Conservation (phyloP, 2,329 filamentous ascomycete species). For the Teratosphaeria destructans region DNA sequence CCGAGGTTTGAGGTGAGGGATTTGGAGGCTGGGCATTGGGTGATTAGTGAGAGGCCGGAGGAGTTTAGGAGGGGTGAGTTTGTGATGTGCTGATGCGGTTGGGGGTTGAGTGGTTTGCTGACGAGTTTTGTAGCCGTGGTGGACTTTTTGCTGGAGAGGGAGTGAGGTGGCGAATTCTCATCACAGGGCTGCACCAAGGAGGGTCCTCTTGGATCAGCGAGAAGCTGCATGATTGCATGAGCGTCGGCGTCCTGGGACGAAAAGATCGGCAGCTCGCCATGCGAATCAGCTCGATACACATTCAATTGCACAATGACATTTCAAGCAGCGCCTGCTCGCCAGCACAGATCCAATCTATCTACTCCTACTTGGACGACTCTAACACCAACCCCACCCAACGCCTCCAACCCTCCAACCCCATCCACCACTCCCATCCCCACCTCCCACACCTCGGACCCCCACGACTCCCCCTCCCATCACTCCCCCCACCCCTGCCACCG, state of each 20-base stretch:
- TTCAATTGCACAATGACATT: too few relatives aligned
- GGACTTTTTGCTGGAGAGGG: slow-evolving; percentile 50
- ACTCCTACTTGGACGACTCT: too few relatives aligned
- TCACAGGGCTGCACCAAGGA: not conserved
- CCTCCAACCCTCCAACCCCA: too few relatives aligned
- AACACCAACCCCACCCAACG: too few relatives aligned
- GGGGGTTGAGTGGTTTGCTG: not conserved
- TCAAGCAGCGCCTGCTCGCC: too few relatives aligned
- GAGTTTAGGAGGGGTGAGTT: slow-evolving; percentile 61
- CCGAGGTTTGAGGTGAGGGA: slow-evolving; percentile 64
- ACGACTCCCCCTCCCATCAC: too few relatives aligned
- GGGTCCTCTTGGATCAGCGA: not conserved
- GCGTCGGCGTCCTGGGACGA: not conserved
- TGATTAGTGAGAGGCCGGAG: slow-evolving; percentile 79
- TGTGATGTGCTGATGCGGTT: slow-evolving; percentile 39
- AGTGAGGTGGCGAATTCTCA: slow-evolving; percentile 13
- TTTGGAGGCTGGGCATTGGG: slow-evolving; percentile 74
- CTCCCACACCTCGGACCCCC: too few relatives aligned
- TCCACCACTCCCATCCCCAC: too few relatives aligned
- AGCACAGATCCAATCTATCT: too few relatives aligned
- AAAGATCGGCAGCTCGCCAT: too few relatives aligned
- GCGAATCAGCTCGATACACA: too few relatives aligned
- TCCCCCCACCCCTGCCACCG: not conserved
- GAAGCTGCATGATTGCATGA: not conserved
- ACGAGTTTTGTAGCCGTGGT: slow-evolving; percentile 43